Conservation (phyloP, 2,329 filamentous ascomycete genomes). For the Triangularia verruculosa region DNA sequence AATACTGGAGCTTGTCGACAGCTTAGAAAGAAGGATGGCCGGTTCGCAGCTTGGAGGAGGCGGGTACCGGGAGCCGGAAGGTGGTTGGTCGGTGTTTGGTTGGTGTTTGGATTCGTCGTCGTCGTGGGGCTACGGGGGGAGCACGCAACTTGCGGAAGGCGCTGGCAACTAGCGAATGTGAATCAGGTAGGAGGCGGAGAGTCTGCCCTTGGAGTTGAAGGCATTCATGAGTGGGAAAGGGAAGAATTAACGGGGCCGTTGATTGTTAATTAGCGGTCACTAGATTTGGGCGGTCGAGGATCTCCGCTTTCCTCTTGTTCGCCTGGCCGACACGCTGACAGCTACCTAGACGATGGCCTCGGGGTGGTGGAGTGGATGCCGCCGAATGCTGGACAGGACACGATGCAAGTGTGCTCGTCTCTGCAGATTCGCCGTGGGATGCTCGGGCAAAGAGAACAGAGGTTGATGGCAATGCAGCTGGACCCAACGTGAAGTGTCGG, state of each 20-base stretch:
- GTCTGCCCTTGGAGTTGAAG: slow-evolving; percentile 19
- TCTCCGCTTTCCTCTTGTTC: slow-evolving; percentile 12
- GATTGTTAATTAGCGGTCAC: slow-evolving; percentile 16
- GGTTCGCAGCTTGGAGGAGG: background rate
- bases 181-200: slow-evolving; percentile 22
- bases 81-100: slow-evolving; percentile 8
- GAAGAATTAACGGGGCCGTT: slow-evolving; percentile 20
- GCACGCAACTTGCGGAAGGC: background rate
- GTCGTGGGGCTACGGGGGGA: slow-evolving; percentile 11
- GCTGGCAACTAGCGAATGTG: slow-evolving; percentile 11
- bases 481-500: slow-evolving; percentile 20
- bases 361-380: slow-evolving; percentile 1
- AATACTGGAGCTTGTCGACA: slow-evolving; percentile 25
- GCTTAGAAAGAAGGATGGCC: slow-evolving; percentile 19
- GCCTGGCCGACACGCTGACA: background rate
- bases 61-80: slow-evolving; percentile 13
- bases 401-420: background rate
- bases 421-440: background rate
- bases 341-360: slow-evolving; percentile 6
- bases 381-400: too few species aligned
- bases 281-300: slow-evolving; percentile 17
- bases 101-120: slow-evolving; percentile 6
- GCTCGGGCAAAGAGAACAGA: background rate
- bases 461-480: background rate
- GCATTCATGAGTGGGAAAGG: slow-evolving; percentile 27